Evolutionary conservation across 257 asterid species (phyloP), one percentile per base, ranked within the genome.

Genomic region (Solanum gracilifrons): DNA sequence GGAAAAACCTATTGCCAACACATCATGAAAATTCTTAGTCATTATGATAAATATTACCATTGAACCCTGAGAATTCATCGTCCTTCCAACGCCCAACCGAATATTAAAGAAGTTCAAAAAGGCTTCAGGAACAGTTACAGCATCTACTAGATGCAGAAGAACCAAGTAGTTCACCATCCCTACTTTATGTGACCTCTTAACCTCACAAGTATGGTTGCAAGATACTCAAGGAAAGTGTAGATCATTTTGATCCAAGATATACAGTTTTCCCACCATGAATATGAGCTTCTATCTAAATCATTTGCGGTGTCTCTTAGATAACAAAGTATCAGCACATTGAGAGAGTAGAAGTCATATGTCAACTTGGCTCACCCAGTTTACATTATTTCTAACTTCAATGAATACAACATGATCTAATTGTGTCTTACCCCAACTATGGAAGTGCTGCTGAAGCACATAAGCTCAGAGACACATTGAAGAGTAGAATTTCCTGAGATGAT

Each of bases 1-100:
- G 99, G 99, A 86, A 95, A 92, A 88, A 97, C 96, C 98, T 97
- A 86, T 90, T 82, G 23, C 35, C 69, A 76, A 1, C 37, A 39
- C 77, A 88, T 82, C 27, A 79, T 43, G 64, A 77, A 80, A 29
- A 46, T 7, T 9, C 11, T 16, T 0, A 0, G 66, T 43, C 5
- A 1, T 27, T 27, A 80, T 64, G 21, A n/a, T n/a, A 68, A 25
- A 9, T 62, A 60, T 33, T 16, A 3, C 23, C 83, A 33, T 27
- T 39, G 23, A 76, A 76, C 35, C 2, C 21, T 12, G 55, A 37
- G 41, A 39, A 11, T 3, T 74, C 32, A 23, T 23, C 10, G 4
- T 16, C 32, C 83, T 76, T 76, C 83, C 21, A n/a, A n/a, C 60
- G 13, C 35, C 62, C 13, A 25, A 77, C n/a, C 15, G 35, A 77